Evolutionary conservation across 441 rosid genomes (phyloP), one percentile per base, ranked within the genome.

Genomic region (Populus tomentosa): DNA sequence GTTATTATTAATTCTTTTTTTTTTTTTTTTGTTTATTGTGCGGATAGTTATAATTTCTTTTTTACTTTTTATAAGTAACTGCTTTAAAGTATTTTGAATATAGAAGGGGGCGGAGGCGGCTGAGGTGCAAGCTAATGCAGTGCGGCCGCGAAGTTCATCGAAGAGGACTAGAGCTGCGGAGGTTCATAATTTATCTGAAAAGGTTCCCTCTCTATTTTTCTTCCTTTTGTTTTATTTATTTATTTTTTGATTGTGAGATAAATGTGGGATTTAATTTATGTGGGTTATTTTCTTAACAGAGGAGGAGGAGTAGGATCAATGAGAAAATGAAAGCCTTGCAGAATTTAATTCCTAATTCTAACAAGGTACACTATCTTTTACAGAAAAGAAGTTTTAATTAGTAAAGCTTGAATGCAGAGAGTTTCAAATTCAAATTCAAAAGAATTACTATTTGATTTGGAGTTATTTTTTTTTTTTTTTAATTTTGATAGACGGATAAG

Each of bases 291-390:
- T 69, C 50, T 72, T 10, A 66, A 76, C 87, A 95, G 99, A 90
- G 90, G 84, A 89, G 99, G 81, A 92, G 99, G 80, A 93, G 92
- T 80, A 88, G 90, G 85, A 95, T 95, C 78, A 95, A 95, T 79
- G 99, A 93, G 89, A 95, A 91, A 86, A 89, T 93, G 99, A 95
- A 90, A 84, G 98, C 98, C 4, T 87, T 95, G 77, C 99, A 95
- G 84, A 92, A 90, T 74, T 80, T 93, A 70, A 89, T 95, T 72
- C 99, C 99, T 4, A 95, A 93, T 82, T 93, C 99, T 74, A 95
- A 91, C 79, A 95, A 95, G 94, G 99, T 95, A 71, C 36, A n/a
- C 24, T 32, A 40, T 10, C 14, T 18, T 0, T 68, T 32, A 26
- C 10, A 32, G 42, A 5, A 24, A 18, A 18, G 6, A 18, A 18